Evolutionary conservation across 805 yeast species (phyloP), one percentile per base, ranked within the genome.

Genomic region (Hanseniaspora guilliermondii): DNA sequence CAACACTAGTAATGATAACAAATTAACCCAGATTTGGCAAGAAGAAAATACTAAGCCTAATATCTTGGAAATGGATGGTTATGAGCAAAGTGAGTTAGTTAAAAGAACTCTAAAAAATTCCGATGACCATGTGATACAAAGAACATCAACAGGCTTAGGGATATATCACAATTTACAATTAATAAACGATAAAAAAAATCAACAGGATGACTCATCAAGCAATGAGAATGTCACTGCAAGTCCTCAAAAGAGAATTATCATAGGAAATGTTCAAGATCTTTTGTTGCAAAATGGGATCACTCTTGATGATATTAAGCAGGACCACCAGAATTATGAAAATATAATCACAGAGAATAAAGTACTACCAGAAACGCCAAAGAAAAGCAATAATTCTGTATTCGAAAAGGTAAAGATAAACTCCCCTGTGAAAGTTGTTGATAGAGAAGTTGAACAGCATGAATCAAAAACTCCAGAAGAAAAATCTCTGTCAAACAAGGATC

Each of bases 131-230:
- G 55, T 36, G 8, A 30, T 44, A 27, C 44, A 52, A 52, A 52
- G 55, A 44, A 25, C 55, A 4, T 33, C 36, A 11, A 52, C 49
- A 17, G 55, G 55, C 1, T 27, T 52, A 25, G 55, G 55, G 2
- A 37, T 52, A 8, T 44, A 35, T 21, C 49, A 52, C 11, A 30
- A 44, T 17, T 3, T 44, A 3, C 25, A 44, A 30, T 4, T 44
- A 17, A 12, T 24, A 12, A 19, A 44, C 21, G 47, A 32, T 12
- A 19, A 27, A 6, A 24, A n/a, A 1, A 32, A 33, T 6, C 17
- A 4, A 5, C 14, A 16, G 17, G 38, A 22, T 17, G 35, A 25
- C 19, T 24, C 7, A 16, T n/a, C 8, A 22, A 40, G 3, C 6
- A 21, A 4, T 39, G 11, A 39, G 6, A 19, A 41, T n/a, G 16